A percentile compares a stretch with the other conserved stretches of the same genome.
These are phyloP conservation scores for Raddia distichophylla DNA, from an alignment of 176 grass and related monocot genomes.

Conservation along the genomic window DNA sequence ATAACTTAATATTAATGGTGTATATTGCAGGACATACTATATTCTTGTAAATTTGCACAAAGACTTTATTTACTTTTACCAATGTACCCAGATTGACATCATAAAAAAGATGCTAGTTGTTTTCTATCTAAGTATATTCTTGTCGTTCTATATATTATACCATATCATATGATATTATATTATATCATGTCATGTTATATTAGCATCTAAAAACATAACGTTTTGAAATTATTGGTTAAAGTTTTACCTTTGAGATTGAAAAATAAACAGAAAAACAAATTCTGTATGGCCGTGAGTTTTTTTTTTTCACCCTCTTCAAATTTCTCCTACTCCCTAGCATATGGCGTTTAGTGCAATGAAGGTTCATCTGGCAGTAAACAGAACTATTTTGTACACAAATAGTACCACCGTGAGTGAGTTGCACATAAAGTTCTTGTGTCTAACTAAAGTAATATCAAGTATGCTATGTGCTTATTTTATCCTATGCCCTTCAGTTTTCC, in stretches of 20 bases:
- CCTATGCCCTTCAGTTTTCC: not conserved
- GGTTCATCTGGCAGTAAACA: not conserved
- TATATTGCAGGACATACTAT: not conserved
- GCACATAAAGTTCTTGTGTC: not conserved
- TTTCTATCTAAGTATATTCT: not conserved
- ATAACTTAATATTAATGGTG: not conserved
- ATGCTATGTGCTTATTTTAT: constrained; percentile 26
- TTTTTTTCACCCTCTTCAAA: not conserved
- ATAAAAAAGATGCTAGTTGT: not conserved
- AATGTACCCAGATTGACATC: not conserved
- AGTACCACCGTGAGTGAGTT: not conserved
- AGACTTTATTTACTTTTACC: not conserved
- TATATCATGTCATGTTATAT: not conserved
- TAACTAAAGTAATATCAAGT: not conserved
- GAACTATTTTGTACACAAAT: constrained; percentile 5
- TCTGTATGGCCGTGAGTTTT: not conserved
- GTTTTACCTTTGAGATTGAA: not conserved
- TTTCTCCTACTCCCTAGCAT: not conserved
- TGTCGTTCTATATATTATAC: not conserved
- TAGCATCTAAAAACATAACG: not conserved
- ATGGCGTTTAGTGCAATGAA: not conserved
- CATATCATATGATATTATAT: no score
- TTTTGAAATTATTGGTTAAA: not conserved
- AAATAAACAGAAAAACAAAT: not conserved
- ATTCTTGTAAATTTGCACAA: not conserved